These are phyloP conservation scores for Tephrocybe sp. DNA, from an alignment of 768 basidiomycete genomes.

Conservation along the genomic window DNA sequence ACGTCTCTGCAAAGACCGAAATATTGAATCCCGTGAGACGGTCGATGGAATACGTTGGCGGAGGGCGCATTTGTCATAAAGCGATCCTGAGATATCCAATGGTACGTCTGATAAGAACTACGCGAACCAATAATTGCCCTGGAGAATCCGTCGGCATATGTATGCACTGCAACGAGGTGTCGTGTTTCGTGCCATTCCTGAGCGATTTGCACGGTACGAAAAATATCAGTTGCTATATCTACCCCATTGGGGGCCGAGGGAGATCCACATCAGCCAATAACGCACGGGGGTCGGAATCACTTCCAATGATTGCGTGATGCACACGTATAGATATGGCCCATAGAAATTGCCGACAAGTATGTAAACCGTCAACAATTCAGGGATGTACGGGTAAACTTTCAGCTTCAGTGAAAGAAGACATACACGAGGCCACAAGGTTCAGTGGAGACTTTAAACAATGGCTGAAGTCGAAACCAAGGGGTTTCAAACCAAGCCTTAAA, in stretches of 20 bases:
- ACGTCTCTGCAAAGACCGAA: not conserved
- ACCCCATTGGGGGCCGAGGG: not conserved
- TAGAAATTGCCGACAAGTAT: not conserved
- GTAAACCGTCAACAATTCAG: not conserved
- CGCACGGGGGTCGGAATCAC: not conserved
- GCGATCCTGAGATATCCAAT: not conserved
- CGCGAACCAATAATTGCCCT: not conserved
- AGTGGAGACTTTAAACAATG: too few relatives aligned
- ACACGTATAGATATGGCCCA: not conserved
- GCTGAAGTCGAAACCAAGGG: too few relatives aligned
- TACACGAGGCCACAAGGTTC: too few relatives aligned
- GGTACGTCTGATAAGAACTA: not conserved
- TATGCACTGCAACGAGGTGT: too few relatives aligned
- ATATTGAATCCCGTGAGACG: slow-evolving; percentile 2
- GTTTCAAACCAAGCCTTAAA: too few relatives aligned
- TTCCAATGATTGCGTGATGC: not conserved
- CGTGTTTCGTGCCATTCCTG: too few relatives aligned
- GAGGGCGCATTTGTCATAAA: not conserved
- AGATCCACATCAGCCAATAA: not conserved
- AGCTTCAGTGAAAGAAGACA: too few relatives aligned
- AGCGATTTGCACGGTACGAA: too few relatives aligned
- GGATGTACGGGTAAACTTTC: too few relatives aligned
- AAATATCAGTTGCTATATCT: not conserved
- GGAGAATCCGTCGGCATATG: not conserved
- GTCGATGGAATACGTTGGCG: too few relatives aligned